Evolutionary conservation across 331 rosid genomes (phyloP), one percentile per base, ranked within the genome.

Genomic region (Acacia pycnantha): DNA sequence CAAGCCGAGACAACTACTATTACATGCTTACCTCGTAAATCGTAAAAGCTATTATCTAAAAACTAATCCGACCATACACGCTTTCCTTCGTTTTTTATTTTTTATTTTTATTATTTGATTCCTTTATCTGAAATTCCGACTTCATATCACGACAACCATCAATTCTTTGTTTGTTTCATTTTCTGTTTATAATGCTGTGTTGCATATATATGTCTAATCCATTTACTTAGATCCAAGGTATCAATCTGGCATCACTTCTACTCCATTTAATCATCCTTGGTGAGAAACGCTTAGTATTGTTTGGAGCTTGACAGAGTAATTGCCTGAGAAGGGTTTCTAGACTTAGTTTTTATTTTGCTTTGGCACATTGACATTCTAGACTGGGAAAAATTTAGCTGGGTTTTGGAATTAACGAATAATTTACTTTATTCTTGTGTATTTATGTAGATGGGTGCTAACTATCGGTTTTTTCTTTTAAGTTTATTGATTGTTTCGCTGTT

Each of bases 401-500:
- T 26, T 47, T 31, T 64, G 74, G 51, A 22, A 29, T 64, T 1
- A 29, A 64, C 0, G 48, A 59, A 73, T 10, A 66, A 64, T 62
- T 31, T 70, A 70, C 26, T 37, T 29, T 62, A 47, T 13, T 76
- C 15, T 71, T 22, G 26, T 19, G 27, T 76, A 27, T 65, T n/a
- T 31, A 71, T 16, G 44, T 44, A 71, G 70, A 65, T 71, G 69
- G 50, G 46, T n/a, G 41, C 73, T 35, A 24, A n/a, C 61, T 76
- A 41, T 70, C 64, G 33, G 78, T 76, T 82, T 79, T 43, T 67
- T 54, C 70, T 83, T 11, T 11, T 16, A 37, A 72, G 64, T 77
- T 80, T 78, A 26, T 56, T 86, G 84, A 82, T 86, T 50, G 40
- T 47, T 77, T 16, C 35, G 18, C 84, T 81, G 70, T 82, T 66